phyloP scores from a whole-genome alignment of 345 rosid species.

The Turritis glabra region DNA sequence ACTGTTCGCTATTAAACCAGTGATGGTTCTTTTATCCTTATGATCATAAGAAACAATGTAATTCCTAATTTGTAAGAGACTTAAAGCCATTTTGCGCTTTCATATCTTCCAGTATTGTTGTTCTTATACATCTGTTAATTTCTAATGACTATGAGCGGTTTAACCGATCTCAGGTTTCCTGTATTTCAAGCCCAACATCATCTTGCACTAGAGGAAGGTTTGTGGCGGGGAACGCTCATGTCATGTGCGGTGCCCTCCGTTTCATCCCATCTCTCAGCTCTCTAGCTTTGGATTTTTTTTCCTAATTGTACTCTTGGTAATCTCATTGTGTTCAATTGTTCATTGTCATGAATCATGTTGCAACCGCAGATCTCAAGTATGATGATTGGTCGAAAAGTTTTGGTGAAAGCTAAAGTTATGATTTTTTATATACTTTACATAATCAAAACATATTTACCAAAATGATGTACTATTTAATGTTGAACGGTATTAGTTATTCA shows the following conservation, averaged over 20 bases:
- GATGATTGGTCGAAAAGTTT: too few species aligned
- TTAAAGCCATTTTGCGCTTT: neutral
- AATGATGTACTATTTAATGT: neutral
- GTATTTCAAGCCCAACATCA: neutral
- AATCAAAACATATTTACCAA: neutral
- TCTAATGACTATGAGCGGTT: neutral
- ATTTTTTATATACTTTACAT: neutral
- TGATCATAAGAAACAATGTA: neutral
- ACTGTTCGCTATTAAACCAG: neutral
- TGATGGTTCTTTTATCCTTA: neutral
- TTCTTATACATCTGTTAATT: neutral
- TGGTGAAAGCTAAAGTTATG: constrained; percentile 9
- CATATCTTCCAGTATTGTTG: neutral
- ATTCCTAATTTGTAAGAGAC: neutral
- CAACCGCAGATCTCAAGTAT: neutral
- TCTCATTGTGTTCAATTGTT: neutral
- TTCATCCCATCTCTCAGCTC: neutral
- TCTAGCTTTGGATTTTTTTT: neutral
- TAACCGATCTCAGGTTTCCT: constrained; percentile 3
- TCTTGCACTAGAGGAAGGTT: neutral
- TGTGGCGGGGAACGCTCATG: neutral
- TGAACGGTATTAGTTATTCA: neutral
- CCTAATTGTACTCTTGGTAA: neutral
- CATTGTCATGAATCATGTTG: neutral
- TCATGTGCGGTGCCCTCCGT: neutral